A percentile compares a stretch with the other conserved stretches of the same genome.
Evolutionary conservation across 306 rosid genomes (phyloP).

Genomic region (Ochetophila trinervis): DNA sequence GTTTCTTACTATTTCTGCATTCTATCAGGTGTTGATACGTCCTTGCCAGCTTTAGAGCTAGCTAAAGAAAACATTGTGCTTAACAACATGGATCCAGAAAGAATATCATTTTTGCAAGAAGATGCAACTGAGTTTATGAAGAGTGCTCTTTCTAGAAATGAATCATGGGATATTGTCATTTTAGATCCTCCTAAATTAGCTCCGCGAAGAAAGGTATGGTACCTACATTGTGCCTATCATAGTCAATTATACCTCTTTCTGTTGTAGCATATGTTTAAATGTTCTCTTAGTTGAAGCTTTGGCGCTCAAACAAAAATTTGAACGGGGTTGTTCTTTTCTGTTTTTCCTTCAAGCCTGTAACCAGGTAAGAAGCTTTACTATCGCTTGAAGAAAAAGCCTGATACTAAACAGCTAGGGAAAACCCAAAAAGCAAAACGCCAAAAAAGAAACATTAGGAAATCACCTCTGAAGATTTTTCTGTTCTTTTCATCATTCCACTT

Average conservation of each 20-base stretch:
- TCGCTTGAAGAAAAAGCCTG: too few species aligned
- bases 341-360: too few species aligned
- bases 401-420: too few species aligned
- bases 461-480: too few species aligned
- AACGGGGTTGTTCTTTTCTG: too few species aligned
- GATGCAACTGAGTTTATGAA: slow-evolving; percentile 83
- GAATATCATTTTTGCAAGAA: slow-evolving; percentile 65
- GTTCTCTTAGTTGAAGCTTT: background rate
- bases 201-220: slow-evolving; percentile 69
- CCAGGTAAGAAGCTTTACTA: too few species aligned
- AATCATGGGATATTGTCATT: slow-evolving; percentile 79
- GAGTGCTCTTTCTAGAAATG: slow-evolving; percentile 64
- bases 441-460: too few species aligned
- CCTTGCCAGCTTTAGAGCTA: slow-evolving; percentile 73
- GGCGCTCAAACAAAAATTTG: too few species aligned
- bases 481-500: too few species aligned
- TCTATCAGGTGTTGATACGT: slow-evolving; percentile 68
- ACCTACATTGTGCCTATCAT: background rate
- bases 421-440: too few species aligned
- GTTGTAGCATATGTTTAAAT: background rate
- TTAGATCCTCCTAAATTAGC: slow-evolving; percentile 95
- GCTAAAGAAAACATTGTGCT: slow-evolving; percentile 79
- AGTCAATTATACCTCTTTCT: background rate
- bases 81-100: slow-evolving; percentile 67
- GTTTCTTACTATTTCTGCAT: slow-evolving; percentile 15